A percentile compares a stretch with the other conserved stretches of the same genome.
Evolutionary conservation across 2,329 filamentous ascomycete genomes (phyloP).

Genomic region (Stagonosporopsis vannaccii): DNA sequence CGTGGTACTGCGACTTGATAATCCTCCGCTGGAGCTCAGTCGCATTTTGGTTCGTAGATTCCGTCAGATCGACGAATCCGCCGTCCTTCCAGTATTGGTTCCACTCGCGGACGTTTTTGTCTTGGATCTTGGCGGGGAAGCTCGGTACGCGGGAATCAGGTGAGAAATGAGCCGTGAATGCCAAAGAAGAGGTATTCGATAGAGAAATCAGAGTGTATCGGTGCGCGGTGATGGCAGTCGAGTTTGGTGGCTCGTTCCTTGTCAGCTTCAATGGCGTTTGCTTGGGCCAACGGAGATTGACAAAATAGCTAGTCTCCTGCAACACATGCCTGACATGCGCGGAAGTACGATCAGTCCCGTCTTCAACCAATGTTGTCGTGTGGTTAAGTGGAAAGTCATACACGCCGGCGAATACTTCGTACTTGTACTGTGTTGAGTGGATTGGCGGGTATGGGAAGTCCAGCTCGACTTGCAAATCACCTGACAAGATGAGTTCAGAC

Average conservation of each 20-base stretch:
- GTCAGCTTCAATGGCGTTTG: conserved; percentile 45
- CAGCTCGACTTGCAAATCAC: conserved; percentile 56
- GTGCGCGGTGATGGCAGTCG: conserved; percentile 49
- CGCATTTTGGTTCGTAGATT: conserved; percentile 50
- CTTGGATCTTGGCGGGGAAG: conserved; percentile 31
- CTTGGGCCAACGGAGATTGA: conserved; percentile 51
- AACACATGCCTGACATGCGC: conserved; percentile 54
- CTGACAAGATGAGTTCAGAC: conserved; percentile 52
- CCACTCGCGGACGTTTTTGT: conserved; percentile 54
- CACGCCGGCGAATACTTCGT: conserved; percentile 58
- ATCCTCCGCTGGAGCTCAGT: conserved; percentile 59
- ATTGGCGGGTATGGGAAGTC: conserved; percentile 59
- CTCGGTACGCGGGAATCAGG: conserved; percentile 33
- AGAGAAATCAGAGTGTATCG: conserved; percentile 24
- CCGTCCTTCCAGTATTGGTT: conserved; percentile 57
- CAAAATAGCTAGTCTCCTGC: conserved; percentile 53
- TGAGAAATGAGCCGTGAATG: conserved; percentile 36
- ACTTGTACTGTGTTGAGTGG: conserved; percentile 35
- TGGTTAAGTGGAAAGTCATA: conserved; percentile 58
- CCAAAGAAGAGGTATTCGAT: conserved; percentile 14
- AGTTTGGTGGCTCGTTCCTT: conserved; percentile 50
- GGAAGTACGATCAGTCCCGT: conserved; percentile 42
- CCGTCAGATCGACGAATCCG: conserved; percentile 60
- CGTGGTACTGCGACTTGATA: conserved; percentile 61
- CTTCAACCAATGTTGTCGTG: conserved; percentile 47